Evolutionary conservation across 139 green algal genomes (phyloP), one percentile per base, ranked within the genome.

Genomic region (Picochlorum sp.): DNA sequence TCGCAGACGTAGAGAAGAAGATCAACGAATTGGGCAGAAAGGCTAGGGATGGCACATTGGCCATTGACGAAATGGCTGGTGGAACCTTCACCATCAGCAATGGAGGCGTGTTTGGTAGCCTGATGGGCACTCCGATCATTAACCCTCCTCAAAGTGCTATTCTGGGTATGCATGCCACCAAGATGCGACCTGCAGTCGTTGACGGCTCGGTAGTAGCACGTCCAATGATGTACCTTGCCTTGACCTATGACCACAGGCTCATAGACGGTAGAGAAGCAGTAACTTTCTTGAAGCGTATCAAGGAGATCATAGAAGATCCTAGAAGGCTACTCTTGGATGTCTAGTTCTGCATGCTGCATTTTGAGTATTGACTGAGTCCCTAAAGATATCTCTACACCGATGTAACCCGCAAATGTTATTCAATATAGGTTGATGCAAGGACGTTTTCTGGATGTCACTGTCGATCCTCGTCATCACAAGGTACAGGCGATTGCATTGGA

Each of bases 51-150:
- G 91, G 93, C 39, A 92, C 81, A 7, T 81, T 99, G 33, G 82
- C 70, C 50, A 96, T 99, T 40, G 93, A 99, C 43, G 93, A 99
- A 35, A 98, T 99, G 93, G 85, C 93, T 0, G 93, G 93, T 18
- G 93, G 93, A 61, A 99, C 93, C 33, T 99, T 99, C 79, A 99
- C 93, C 55, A 98, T 99, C 79, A 89, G 73, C 67, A 99, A 99
- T 66, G 93, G 93, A 24, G 93, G 93, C 57, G 93, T 98, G 30
- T 99, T 96, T 67, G 93, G 93, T 61, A 86, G 66, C 54, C 58
- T 99, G 63, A 74, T 98, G 50, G 86, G 73, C 63, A 98, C 91
- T 16, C 93, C 93, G 67, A 99, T 99, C 81, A 98, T 99, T 80
- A 99, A 99, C 73, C 90, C 93, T 7, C 93, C 93, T 1, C 90